Base-by-base conservation (phyloP, 208 protist genomes). In the Spongospora subterranea region DNA sequence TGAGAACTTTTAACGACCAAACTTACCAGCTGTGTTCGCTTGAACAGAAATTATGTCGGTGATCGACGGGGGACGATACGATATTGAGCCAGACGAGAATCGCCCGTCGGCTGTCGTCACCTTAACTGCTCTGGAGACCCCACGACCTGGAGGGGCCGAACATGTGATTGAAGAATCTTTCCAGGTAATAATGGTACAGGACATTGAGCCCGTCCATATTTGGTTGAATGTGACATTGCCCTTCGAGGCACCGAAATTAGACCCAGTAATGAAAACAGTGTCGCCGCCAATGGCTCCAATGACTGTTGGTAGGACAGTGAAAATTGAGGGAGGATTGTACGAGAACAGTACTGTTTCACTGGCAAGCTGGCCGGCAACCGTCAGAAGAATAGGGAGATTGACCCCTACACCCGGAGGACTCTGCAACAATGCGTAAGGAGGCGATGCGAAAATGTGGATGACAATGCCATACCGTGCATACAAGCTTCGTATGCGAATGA, bases 141-240 rank as follows among this genome's bases (percentile, higher is more conserved):
- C 71, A 43, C 71, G 71, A 40, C 71, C 71, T 20, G 6, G 6
- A 40, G 71, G 71, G 6, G 71, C 6, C 13, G 6, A 40, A 43
- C 71, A 82, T 6, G 40, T 43, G n/a, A 82, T 82, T 35, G 71
- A 82, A 20, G 71, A 39, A 82, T 82, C 17, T 35, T 6, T 20
- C 71, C 71, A 82, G 6, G 71, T 40, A 20, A 43, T 35, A 43
- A 82, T 82, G 6, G 71, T 45, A 43, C 71, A 82, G 6, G n/a
- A 45, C 13, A 20, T 6, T 20, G 6, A 6, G n/a, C n/a, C 71
- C 6, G 13, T 43, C 6, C n/a, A 20, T 45, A n/a, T 6, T 6
- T 40, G 6, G 6, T 45, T 45, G n/a, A 82, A 82, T 43, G 71
- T 82, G 17, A 82, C 71, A 43, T 82, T 82, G n/a, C 71, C 71